Conservation (phyloP, 495 filamentous ascomycete genomes). For the Penicillium alfredii region DNA sequence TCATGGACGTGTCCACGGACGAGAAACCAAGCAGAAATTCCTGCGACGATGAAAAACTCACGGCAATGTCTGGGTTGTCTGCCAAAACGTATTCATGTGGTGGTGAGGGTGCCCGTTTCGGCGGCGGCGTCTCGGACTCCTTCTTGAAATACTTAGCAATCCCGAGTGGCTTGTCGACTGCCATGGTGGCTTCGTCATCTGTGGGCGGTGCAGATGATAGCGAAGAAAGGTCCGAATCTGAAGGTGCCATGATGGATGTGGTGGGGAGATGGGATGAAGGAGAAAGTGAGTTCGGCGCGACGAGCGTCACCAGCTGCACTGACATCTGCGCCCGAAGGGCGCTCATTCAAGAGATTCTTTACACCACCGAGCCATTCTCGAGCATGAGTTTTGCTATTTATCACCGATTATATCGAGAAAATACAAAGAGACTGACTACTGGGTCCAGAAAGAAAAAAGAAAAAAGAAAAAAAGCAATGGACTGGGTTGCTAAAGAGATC, state of each 20-base stretch:
- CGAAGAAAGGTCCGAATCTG: slow-evolving; percentile 52
- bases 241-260: slow-evolving; percentile 43
- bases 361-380: slow-evolving; percentile 7
- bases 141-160: slow-evolving; percentile 46
- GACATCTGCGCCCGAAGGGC: slow-evolving; percentile 22
- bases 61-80: slow-evolving; percentile 82
- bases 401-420: too few relatives aligned
- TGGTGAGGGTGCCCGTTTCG: slow-evolving; percentile 73
- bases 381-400: too few relatives aligned
- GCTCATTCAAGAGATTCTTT: slow-evolving; percentile 14
- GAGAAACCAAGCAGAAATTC: neutral
- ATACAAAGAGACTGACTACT: too few relatives aligned
- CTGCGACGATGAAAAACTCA: slow-evolving; percentile 45
- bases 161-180: slow-evolving; percentile 37
- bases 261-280: slow-evolving; percentile 20
- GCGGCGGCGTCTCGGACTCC: slow-evolving; percentile 56
- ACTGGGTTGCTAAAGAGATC: too few relatives aligned
- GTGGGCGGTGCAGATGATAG: slow-evolving; percentile 53
- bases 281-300: slow-evolving; percentile 22
- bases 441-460: too few relatives aligned
- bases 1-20: slow-evolving; percentile 22
- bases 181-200: slow-evolving; percentile 47
- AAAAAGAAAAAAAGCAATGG: too few relatives aligned
- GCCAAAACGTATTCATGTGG: slow-evolving; percentile 83
- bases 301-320: slow-evolving; percentile 28